Evolutionary conservation across 2,329 filamentous ascomycete genomes (phyloP).

Genomic region (Aspergillus quadricinctus): DNA sequence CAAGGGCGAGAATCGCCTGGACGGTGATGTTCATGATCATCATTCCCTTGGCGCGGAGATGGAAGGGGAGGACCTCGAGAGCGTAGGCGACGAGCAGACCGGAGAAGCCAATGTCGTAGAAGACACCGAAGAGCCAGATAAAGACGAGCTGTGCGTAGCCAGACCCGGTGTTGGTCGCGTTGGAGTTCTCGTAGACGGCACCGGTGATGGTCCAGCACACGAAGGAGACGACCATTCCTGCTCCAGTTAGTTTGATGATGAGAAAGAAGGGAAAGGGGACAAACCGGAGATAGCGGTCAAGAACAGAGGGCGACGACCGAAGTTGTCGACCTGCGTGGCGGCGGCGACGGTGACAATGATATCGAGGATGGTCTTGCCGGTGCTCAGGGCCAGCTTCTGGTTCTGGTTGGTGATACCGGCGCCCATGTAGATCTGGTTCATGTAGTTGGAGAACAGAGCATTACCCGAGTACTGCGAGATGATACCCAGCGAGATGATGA

Average conservation of each 20-base stretch:
- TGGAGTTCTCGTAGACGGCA: background rate
- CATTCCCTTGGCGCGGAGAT: conserved; percentile 35
- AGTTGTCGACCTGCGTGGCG: conserved; percentile 52
- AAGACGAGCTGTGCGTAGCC: conserved; percentile 18
- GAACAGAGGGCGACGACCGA: conserved; percentile 56
- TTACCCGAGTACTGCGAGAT: conserved; percentile 68
- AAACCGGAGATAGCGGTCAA: conserved; percentile 31
- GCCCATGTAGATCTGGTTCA: conserved; percentile 57
- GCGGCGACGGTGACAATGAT: conserved; percentile 55
- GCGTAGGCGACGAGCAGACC: conserved; percentile 25
- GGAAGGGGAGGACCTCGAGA: conserved; percentile 33
- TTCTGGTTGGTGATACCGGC: conserved; percentile 57
- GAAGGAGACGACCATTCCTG: conserved; percentile 1
- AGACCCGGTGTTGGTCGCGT: background rate
- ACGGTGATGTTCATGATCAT: conserved; percentile 43
- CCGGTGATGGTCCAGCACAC: conserved; percentile 3
- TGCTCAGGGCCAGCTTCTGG: conserved; percentile 38
- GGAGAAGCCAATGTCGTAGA: conserved; percentile 29
- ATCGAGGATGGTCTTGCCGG: conserved; percentile 51
- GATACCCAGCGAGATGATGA: conserved; percentile 60
- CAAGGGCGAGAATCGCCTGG: conserved; percentile 58
- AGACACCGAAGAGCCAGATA: conserved; percentile 23
- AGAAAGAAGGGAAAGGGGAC: background rate
- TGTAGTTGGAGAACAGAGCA: conserved; percentile 64
- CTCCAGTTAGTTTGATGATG: background rate